These are phyloP conservation scores for Leersia perrieri DNA, from an alignment of 176 grass and related monocot genomes.

Conservation along the genomic window DNA sequence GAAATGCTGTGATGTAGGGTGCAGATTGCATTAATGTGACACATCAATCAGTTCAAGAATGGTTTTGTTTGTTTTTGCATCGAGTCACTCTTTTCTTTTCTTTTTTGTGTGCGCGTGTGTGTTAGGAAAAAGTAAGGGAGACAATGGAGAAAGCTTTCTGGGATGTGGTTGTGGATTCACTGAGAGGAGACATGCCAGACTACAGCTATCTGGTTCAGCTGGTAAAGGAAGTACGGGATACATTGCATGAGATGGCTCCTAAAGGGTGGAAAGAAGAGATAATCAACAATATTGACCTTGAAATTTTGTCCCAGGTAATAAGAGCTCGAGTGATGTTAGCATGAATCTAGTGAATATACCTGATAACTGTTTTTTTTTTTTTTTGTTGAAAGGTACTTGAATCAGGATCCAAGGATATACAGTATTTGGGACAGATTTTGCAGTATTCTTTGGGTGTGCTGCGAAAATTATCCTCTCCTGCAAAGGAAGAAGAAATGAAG, in stretches of 20 bases:
- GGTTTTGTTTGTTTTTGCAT: neutral
- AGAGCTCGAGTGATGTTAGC: conserved; percentile 11
- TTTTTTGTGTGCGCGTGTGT: too few species aligned
- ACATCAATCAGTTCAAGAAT: neutral
- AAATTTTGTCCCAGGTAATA: conserved; percentile 79
- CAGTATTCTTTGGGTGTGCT: conserved; percentile 69
- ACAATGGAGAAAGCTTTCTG: conserved; percentile 94
- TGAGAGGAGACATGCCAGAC: conserved; percentile 73
- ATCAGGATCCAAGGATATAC: conserved; percentile 45
- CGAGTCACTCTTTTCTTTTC: neutral
- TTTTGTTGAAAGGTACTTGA: conserved; percentile 63
- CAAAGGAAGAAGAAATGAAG: conserved; percentile 72
- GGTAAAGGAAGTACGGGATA: conserved; percentile 82
- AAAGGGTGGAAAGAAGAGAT: conserved; percentile 75
- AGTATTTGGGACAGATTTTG: conserved; percentile 78
- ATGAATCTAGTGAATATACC: neutral
- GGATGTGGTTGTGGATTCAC: conserved; percentile 63
- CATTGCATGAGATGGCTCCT: conserved; percentile 75
- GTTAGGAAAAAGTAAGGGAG: conserved; percentile 66
- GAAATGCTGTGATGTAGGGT: neutral
- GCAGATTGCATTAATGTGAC: neutral
- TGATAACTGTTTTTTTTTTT: conserved; percentile 17
- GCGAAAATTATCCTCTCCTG: conserved; percentile 56
- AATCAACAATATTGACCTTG: conserved; percentile 67
- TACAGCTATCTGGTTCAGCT: conserved; percentile 67